A percentile compares a stretch with the other conserved stretches of the same genome.
Evolutionary conservation across 306 rosid species (phyloP).

Genomic region (Inga oerstediana): DNA sequence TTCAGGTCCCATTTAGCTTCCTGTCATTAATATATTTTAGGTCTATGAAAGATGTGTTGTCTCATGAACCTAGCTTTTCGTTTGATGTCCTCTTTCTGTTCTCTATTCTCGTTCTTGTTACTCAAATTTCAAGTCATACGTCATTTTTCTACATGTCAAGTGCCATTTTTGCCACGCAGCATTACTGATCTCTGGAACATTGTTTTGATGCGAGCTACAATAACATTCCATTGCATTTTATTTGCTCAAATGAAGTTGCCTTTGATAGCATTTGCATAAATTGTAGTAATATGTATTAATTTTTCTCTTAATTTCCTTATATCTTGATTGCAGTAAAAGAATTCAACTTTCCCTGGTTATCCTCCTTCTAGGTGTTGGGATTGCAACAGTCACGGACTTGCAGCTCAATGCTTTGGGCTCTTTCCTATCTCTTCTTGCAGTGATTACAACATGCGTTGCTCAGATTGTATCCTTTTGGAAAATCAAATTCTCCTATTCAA

Average conservation of each 20-base stretch:
- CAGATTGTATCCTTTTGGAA: constrained; percentile 86
- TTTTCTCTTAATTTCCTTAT: constrained; percentile 1
- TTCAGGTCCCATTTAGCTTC: constrained; percentile 49
- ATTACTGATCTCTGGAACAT: neutral
- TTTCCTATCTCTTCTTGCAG: constrained; percentile 80
- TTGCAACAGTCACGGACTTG: constrained; percentile 91
- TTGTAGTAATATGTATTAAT: constrained; percentile 36
- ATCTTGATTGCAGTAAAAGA: constrained; percentile 45
- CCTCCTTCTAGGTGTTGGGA: constrained; percentile 93
- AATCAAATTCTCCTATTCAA: constrained; percentile 5
- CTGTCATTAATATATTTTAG: constrained; percentile 7
- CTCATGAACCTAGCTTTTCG: neutral
- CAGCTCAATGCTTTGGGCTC: constrained; percentile 90
- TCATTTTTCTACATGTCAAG: constrained; percentile 4
- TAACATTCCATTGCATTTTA: neutral
- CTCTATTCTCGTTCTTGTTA: neutral
- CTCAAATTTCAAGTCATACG: constrained; percentile 6
- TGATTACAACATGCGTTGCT: constrained; percentile 90
- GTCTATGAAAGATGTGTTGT: constrained; percentile 4
- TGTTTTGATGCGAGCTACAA: constrained; percentile 26
- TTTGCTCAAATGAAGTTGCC: constrained; percentile 2
- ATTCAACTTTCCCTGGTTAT: constrained; percentile 74
- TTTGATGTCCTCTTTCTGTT: neutral
- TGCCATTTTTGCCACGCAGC: neutral
- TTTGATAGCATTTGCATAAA: neutral